phyloP scores from a whole-genome alignment of 2,329 filamentous ascomycete species.

The Cercospora janseana region DNA sequence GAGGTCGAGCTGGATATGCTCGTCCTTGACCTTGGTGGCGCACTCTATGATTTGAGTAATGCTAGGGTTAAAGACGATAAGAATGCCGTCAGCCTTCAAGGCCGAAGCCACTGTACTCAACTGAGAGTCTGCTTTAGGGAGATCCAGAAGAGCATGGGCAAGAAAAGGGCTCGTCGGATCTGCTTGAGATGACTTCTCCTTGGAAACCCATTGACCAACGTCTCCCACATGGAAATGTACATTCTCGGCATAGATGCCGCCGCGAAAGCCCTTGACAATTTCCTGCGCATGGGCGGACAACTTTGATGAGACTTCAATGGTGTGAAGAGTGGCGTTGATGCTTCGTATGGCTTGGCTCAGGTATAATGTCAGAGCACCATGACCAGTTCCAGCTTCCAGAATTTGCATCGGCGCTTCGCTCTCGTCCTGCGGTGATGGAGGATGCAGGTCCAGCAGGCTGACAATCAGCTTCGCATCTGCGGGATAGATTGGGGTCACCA shows the following conservation, averaged over 20 bases:
- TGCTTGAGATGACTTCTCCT: constrained; percentile 48
- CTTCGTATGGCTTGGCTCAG: constrained; percentile 64
- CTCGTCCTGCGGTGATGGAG: constrained; percentile 39
- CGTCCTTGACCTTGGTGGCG: constrained; percentile 53
- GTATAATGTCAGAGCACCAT: constrained; percentile 74
- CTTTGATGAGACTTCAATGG: constrained; percentile 63
- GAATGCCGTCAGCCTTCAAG: constrained; percentile 61
- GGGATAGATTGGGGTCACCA: constrained; percentile 78
- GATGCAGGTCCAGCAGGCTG: constrained; percentile 72
- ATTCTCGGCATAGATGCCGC: constrained; percentile 66
- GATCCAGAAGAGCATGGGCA: constrained; percentile 69
- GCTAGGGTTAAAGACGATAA: constrained; percentile 72
- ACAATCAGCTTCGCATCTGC: constrained; percentile 73
- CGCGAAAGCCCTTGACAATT: constrained; percentile 64
- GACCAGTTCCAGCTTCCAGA: constrained; percentile 81
- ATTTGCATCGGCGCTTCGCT: constrained; percentile 61
- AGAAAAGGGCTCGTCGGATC: constrained; percentile 58
- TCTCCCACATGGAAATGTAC: constrained; percentile 72
- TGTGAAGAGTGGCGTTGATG: constrained; percentile 68
- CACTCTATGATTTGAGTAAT: constrained; percentile 74
- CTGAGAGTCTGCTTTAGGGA: constrained; percentile 61
- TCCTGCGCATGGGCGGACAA: constrained; percentile 64
- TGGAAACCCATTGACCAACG: constrained; percentile 61
- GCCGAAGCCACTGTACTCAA: constrained; percentile 54
- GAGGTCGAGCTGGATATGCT: constrained; percentile 56